Percentiles rank a stretch among this genome's conserved stretches.
Evolutionary conservation across 2,329 filamentous ascomycete species (phyloP).

Genomic region (Pestalotiopsis sp.): DNA sequence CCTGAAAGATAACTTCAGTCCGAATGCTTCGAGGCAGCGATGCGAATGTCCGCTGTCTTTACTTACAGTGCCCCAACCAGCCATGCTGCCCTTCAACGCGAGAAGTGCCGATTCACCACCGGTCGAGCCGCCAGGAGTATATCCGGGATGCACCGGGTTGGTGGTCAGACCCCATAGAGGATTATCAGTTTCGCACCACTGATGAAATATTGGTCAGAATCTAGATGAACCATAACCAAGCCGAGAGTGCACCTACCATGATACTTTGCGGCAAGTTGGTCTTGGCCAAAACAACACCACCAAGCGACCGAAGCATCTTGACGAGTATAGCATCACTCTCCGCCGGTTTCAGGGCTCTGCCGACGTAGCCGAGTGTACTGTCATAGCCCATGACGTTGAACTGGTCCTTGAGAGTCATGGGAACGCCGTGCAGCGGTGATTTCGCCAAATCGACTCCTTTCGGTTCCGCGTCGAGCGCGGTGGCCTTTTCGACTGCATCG

Average conservation of each 20-base stretch:
- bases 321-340: conserved; percentile 50
- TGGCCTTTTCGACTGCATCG: conserved; percentile 22
- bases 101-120: conserved; percentile 29
- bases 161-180: conserved; percentile 51
- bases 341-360: conserved; percentile 49
- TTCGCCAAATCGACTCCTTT: conserved; percentile 14
- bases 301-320: conserved; percentile 46
- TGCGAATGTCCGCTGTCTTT: background rate
- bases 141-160: conserved; percentile 41
- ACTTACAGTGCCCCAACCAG: conserved; percentile 46
- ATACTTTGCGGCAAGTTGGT: conserved; percentile 41
- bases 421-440: conserved; percentile 27
- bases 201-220: conserved; percentile 51
- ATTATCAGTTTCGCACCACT: conserved; percentile 58
- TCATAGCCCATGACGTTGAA: conserved; percentile 62
- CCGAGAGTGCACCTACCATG: conserved; percentile 38
- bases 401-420: conserved; percentile 55
- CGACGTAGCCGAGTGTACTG: conserved; percentile 60
- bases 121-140: conserved; percentile 38
- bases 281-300: conserved; percentile 55
- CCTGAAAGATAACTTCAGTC: conserved; percentile 17
- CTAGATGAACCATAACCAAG: conserved; percentile 15
- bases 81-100: conserved; percentile 27
- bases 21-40: background rate
- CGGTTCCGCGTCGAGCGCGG: conserved; percentile 21